phyloP scores from a whole-genome alignment of 106 monocot genomes.

The Alisma plantagoaquatica region DNA sequence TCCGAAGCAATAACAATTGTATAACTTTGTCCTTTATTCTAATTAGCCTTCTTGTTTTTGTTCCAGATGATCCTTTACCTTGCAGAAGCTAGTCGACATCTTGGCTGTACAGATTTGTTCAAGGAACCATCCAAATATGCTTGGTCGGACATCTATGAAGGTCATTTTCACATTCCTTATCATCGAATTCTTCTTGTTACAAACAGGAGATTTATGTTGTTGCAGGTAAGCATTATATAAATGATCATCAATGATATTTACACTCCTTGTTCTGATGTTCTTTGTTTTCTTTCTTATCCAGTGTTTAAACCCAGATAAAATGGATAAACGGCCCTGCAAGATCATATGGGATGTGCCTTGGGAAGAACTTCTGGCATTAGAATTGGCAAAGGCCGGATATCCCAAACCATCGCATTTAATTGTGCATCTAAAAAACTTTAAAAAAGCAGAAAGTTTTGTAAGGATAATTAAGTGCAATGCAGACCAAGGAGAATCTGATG shows the following conservation, averaged over 20 bases:
- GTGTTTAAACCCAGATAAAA: constrained; percentile 57
- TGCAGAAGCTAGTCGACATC: constrained; percentile 86
- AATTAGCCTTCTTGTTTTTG: no score
- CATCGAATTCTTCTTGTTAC: constrained; percentile 85
- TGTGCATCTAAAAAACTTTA: constrained; percentile 87
- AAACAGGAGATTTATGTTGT: constrained; percentile 79
- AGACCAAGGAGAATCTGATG: constrained; percentile 44
- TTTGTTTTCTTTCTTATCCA: constrained; percentile 12
- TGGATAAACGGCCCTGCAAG: constrained; percentile 83
- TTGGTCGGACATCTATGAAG: constrained; percentile 96
- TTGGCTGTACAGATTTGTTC: constrained; percentile 93
- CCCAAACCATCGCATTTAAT: constrained; percentile 74
- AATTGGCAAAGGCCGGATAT: constrained; percentile 83
- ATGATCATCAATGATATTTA: no score
- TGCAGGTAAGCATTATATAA: no score
- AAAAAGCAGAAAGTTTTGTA: constrained; percentile 62
- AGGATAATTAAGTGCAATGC: constrained; percentile 68
- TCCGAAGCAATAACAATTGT: no score
- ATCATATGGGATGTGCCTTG: constrained; percentile 92
- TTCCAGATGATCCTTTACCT: constrained; percentile 94
- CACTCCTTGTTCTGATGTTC: neutral
- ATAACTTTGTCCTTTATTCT: no score
- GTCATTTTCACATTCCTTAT: constrained; percentile 68
- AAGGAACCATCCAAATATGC: constrained; percentile 98
- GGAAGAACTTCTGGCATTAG: constrained; percentile 80